These are phyloP conservation scores for Monilinia polystroma DNA, from an alignment of 2,329 filamentous ascomycete genomes.

Conservation along the genomic window DNA sequence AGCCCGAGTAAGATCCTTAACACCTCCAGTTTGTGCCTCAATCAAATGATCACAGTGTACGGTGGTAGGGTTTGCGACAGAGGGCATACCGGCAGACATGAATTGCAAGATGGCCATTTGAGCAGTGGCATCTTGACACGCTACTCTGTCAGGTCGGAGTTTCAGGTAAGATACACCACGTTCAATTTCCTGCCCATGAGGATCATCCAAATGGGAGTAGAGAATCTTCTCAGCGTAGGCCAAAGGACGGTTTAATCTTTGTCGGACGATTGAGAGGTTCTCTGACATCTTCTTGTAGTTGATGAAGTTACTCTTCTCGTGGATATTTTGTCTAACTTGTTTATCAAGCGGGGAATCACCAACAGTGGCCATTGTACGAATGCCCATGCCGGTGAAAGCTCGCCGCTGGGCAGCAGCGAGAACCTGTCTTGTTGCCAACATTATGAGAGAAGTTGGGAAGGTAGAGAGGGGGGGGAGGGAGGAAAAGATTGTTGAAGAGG, in stretches of 20 bases:
- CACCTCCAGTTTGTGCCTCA: constrained; percentile 90
- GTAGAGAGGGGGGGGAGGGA: constrained; percentile 25
- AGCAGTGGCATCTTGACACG: constrained; percentile 98
- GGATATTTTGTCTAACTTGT: constrained; percentile 98
- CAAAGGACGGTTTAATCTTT: constrained; percentile 86
- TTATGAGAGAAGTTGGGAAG: constrained; percentile 45
- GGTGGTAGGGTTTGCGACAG: constrained; percentile 89
- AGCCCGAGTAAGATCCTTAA: constrained; percentile 89
- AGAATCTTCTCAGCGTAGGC: constrained; percentile 98
- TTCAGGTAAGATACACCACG: constrained; percentile 94
- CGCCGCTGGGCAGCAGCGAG: constrained; percentile 65
- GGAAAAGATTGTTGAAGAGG: constrained; percentile 26
- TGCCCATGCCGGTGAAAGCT: constrained; percentile 57
- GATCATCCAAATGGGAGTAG: constrained; percentile 98
- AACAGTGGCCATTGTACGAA: constrained; percentile 79
- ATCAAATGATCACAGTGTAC: constrained; percentile 99
- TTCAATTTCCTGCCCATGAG: constrained; percentile 93
- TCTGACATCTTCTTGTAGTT: constrained; percentile 99
- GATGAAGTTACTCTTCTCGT: constrained; percentile 95
- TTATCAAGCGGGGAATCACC: constrained; percentile 82
- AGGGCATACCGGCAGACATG: constrained; percentile 97
- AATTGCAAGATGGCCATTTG: constrained; percentile 99
- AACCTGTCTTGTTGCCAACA: constrained; percentile 71
- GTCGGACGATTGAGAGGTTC: constrained; percentile 88
- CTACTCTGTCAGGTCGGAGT: constrained; percentile 94